Evolutionary conservation across 169 alveolate genomes (phyloP).

Genomic region (Eimeria falciformis): DNA sequence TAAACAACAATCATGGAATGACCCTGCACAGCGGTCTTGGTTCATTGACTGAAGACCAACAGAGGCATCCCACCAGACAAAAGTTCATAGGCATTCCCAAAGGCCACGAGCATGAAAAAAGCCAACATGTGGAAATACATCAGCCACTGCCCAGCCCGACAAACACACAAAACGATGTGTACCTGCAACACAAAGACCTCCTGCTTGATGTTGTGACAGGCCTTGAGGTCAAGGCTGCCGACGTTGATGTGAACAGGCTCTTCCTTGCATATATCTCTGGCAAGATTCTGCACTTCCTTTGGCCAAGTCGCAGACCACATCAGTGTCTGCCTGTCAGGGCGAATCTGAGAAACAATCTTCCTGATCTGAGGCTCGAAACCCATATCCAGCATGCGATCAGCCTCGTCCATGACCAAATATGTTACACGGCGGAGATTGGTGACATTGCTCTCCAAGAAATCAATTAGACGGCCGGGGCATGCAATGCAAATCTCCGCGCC

Average conservation of each 20-base stretch:
- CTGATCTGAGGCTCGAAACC: slow-evolving; percentile 99
- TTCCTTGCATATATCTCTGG: slow-evolving; percentile 94
- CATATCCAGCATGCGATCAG: slow-evolving; percentile 99
- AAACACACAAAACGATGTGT: background rate
- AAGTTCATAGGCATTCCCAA: background rate
- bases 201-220: slow-evolving; percentile 95
- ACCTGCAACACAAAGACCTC: slow-evolving; percentile 87
- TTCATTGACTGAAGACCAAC: background rate
- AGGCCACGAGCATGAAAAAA: background rate
- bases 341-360: slow-evolving; percentile 93
- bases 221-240: slow-evolving; percentile 94
- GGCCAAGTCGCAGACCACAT: slow-evolving; percentile 99
- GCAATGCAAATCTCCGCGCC: slow-evolving; percentile 98
- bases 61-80: background rate
- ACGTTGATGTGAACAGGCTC: slow-evolving; percentile 97
- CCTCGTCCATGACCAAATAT: slow-evolving; percentile 99
- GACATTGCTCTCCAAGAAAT: slow-evolving; percentile 93
- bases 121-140: background rate
- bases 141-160: background rate
- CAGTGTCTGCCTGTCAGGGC: slow-evolving; percentile 96
- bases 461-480: slow-evolving; percentile 97
- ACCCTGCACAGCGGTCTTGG: too few relatives aligned
- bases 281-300: slow-evolving; percentile 94
- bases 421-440: slow-evolving; percentile 97
- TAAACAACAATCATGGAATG: too few relatives aligned